Evolutionary conservation across 805 yeast species (phyloP), one percentile per base, ranked within the genome.

Genomic region (Candida ipomoeae): DNA sequence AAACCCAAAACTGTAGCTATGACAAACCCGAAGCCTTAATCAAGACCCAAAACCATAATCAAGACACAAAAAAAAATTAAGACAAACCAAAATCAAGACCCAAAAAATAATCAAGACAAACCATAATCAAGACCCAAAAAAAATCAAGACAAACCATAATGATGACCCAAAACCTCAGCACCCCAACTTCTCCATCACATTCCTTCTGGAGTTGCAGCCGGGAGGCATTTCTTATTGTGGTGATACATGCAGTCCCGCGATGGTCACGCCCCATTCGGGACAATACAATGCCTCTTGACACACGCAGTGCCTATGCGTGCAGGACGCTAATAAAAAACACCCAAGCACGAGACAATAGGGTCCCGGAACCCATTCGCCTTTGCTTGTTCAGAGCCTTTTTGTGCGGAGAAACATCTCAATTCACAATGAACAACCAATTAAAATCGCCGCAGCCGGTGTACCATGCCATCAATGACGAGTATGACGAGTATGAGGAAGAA

Each of bases 401-500:
- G 5, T 8, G 29, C 11, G 4, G 11, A 26, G 29, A 8, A 8
- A 26, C 13, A 6, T 33, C 15, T n/a, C 40, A 38, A 23, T 26
- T 10, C 6, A 15, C 11, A 26, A 40, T 29, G 34, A 26, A n/a
- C 14, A 17, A 40, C 34, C 43, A 26, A 40, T 40, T 29, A n/a
- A 42, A 20, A 34, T 6, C 21, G 11, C 35, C 33, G 10, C 32
- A 26, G 10, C 18, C 36, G 6, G 18, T 17, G 3, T 55, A 49
- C 17, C 39, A 48, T 11, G 40, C 58, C 2, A 37, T 40, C 2
- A 41, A 46, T 14, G 39, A 42, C 29, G 49, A 52, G 14, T 49
- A 53, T 18, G 54, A 46, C n/a, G 48, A 42, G 21, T 35, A 39
- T 18, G 21, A 52, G 20, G 45, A 42, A 18, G 51, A 55, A 18